Conservation (phyloP, 805 yeast species). For the Myxozyma vanderwaltii region DNA sequence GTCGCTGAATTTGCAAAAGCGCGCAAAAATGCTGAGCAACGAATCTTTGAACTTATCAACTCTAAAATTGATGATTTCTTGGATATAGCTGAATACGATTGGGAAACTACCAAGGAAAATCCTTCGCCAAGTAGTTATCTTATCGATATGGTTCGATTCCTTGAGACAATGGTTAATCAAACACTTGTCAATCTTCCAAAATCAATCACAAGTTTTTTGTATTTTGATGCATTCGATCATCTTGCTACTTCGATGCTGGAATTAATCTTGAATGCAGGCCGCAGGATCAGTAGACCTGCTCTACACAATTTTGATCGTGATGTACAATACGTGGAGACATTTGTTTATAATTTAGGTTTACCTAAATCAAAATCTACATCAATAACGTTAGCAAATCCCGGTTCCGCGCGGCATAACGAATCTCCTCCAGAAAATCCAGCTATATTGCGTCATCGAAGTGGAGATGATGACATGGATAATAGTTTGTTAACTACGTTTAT, state of each 20-base stretch:
- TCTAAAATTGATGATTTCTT: constrained; percentile 74
- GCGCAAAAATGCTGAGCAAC: constrained; percentile 72
- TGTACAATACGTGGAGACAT: constrained; percentile 68
- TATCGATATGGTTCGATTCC: constrained; percentile 79
- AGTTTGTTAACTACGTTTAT: constrained; percentile 68
- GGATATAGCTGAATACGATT: constrained; percentile 83
- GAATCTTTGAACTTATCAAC: constrained; percentile 81
- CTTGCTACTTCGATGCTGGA: constrained; percentile 70
- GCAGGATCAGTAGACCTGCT: constrained; percentile 60
- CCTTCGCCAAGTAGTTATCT: constrained; percentile 71
- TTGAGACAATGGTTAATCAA: constrained; percentile 81
- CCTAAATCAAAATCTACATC: background rate
- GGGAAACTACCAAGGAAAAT: constrained; percentile 55
- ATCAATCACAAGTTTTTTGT: constrained; percentile 73
- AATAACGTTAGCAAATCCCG: background rate
- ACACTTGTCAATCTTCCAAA: constrained; percentile 81
- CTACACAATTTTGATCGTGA: constrained; percentile 76
- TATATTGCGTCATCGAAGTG: constrained; percentile 14
- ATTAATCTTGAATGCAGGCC: constrained; percentile 56
- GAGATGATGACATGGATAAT: constrained; percentile 35
- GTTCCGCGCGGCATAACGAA: background rate
- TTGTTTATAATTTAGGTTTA: constrained; percentile 41
- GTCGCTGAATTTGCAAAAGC: constrained; percentile 43
- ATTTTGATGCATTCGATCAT: constrained; percentile 84
- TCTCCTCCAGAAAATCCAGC: background rate